Evolutionary conservation across 495 filamentous ascomycete species (phyloP), one percentile per base, ranked within the genome.

Genomic region (Aeminium ludgeri): DNA sequence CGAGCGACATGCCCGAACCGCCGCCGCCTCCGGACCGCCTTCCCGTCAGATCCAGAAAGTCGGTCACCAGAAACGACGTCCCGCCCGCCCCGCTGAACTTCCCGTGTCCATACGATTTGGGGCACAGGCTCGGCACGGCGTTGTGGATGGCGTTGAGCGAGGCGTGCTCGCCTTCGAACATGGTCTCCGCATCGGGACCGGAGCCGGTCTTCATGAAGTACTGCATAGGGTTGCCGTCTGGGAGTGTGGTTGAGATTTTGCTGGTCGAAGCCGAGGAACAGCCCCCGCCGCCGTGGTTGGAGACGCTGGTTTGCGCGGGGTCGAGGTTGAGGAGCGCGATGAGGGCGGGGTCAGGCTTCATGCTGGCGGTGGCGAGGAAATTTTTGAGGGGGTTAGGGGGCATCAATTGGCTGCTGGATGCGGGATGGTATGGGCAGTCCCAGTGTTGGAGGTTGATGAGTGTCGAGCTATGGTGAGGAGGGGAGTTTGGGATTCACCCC

Each of bases 141-240:
- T 58, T 40, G 52, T 82, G 72, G 55, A 93, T 77, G 20, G 83
- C 80, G 54, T 85, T 84, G 38, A 93, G 73, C 13, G 82, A 89
- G 36, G 70, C 68, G 58, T 81, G 79, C 64, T 95, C 86, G 25
- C 86, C 54, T 55, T 63, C 64, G 55, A 94, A 92, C 83, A 93
- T 93, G 29, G 76, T 55, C 41, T 72, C 67, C 16, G 82, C 73
- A 10, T 74, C 66, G 25, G 61, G 46, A 2, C 78, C 77, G 8
- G 62, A 60, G 1, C 74, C 80, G 0, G 73, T 87, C 59, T 95
- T 93, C 55, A 93, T 65, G 54, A 95, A 95, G 60, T 73, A 87
- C 10, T 63, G 61, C 23, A 72, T 69, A 28, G 73, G 63, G 48
- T 66, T 60, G 30, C 73, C 70, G 28, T 69, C 56, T 32, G 56